A percentile compares a stretch with the other conserved stretches of the same genome.
phyloP scores from a whole-genome alignment of 2,329 filamentous ascomycete genomes.

The Elsinoe perseae region DNA sequence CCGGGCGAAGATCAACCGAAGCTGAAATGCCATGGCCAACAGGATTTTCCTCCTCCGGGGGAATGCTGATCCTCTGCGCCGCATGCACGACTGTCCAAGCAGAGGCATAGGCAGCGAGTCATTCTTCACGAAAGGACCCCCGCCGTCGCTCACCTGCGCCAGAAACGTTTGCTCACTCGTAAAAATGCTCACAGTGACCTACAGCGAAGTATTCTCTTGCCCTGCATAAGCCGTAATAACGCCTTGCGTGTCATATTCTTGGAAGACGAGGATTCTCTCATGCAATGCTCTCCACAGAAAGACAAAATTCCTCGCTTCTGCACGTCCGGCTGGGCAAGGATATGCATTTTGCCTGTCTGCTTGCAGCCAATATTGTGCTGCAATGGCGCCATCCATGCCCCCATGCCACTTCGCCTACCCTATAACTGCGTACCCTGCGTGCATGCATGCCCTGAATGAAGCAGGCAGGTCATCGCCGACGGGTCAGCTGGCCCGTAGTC shows the following conservation, averaged over 20 bases:
- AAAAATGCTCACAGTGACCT: background rate
- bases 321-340: background rate
- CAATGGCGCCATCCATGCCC: background rate
- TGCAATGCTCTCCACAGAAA: no score
- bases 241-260: background rate
- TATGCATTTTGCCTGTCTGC: background rate
- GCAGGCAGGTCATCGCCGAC: background rate
- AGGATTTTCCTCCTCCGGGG: background rate
- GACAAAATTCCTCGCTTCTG: background rate
- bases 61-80: background rate
- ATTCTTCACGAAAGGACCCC: background rate
- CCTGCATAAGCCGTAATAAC: background rate
- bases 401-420: no score
- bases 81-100: background rate
- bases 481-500: background rate
- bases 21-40: background rate
- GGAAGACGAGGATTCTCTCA: background rate
- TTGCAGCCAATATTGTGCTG: background rate
- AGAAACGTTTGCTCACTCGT: background rate
- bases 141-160: background rate
- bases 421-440: background rate
- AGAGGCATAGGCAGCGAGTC: background rate
- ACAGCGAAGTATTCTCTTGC: background rate
- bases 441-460: background rate
- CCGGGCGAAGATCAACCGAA: background rate